These are phyloP conservation scores for Darksidea phi DNA, from an alignment of 495 filamentous ascomycete species.

Conservation along the genomic window DNA sequence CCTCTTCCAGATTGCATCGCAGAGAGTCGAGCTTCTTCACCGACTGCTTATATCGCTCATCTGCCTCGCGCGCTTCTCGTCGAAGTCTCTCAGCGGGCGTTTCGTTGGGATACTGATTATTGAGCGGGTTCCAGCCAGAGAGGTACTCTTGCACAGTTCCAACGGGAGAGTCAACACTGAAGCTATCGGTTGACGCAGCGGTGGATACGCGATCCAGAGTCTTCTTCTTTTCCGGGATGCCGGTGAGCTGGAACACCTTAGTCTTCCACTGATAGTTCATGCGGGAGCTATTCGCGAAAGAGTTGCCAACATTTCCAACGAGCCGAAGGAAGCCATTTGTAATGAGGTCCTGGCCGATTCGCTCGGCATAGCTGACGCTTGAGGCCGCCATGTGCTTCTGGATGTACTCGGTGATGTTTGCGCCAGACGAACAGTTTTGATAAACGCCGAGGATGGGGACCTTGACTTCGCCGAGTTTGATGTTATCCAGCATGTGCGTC, in stretches of 20 bases:
- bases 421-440: slow-evolving; percentile 81
- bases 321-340: slow-evolving; percentile 81
- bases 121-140: slow-evolving; percentile 85
- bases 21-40: slow-evolving; percentile 84
- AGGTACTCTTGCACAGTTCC: slow-evolving; percentile 83
- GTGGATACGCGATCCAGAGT: slow-evolving; percentile 69
- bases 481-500: slow-evolving; percentile 77
- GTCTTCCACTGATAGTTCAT: slow-evolving; percentile 97
- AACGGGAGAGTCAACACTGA: slow-evolving; percentile 63
- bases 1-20: slow-evolving; percentile 90
- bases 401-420: slow-evolving; percentile 92
- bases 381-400: slow-evolving; percentile 82
- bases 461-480: slow-evolving; percentile 85
- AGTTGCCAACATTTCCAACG: slow-evolving; percentile 90
- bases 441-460: slow-evolving; percentile 95
- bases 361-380: slow-evolving; percentile 83
- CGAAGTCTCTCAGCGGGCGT: slow-evolving; percentile 82
- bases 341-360: slow-evolving; percentile 90
- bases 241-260: slow-evolving; percentile 82
- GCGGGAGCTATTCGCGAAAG: slow-evolving; percentile 94
- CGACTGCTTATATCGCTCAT: slow-evolving; percentile 86
- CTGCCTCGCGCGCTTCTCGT: slow-evolving; percentile 84
- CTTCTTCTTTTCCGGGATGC: slow-evolving; percentile 83
- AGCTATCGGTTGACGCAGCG: slow-evolving; percentile 45
- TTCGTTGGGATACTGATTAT: slow-evolving; percentile 85